Conservation (phyloP, 345 rosid genomes). For the Brassica juncea region DNA sequence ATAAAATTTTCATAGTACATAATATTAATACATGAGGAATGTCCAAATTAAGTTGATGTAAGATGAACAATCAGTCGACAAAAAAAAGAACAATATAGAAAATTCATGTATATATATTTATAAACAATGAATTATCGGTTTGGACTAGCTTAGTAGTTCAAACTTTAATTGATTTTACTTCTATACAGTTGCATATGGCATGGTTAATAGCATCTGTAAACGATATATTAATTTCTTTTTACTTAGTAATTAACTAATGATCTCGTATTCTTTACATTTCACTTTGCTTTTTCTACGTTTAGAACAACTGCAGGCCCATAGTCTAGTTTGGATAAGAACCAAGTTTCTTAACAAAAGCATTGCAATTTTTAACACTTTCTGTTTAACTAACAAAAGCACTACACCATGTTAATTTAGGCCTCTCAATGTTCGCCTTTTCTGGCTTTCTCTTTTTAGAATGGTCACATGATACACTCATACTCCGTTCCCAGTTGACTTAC, state of each 20-base stretch:
- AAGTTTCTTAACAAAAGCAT: neutral
- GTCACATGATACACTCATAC: neutral
- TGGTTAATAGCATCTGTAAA: neutral
- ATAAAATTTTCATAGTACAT: too few species aligned
- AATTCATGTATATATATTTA: neutral
- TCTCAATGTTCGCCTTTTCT: neutral
- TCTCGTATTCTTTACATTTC: neutral
- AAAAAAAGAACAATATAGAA: neutral
- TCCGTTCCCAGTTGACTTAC: neutral
- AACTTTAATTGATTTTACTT: neutral
- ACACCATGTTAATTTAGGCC: neutral
- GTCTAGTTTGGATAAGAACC: neutral
- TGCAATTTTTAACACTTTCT: neutral
- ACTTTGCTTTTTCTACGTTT: neutral
- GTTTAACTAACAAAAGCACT: neutral
- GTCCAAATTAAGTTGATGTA: neutral
- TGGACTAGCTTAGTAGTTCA: neutral
- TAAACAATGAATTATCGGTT: too few species aligned
- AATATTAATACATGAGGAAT: neutral
- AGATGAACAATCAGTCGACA: neutral
- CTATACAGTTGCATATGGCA: neutral
- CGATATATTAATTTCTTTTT: too few species aligned
- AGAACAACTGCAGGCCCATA: neutral
- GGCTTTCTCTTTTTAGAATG: neutral
- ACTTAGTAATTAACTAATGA: neutral